phyloP scores from a whole-genome alignment of 768 basidiomycete genomes.

The Chiua virens region DNA sequence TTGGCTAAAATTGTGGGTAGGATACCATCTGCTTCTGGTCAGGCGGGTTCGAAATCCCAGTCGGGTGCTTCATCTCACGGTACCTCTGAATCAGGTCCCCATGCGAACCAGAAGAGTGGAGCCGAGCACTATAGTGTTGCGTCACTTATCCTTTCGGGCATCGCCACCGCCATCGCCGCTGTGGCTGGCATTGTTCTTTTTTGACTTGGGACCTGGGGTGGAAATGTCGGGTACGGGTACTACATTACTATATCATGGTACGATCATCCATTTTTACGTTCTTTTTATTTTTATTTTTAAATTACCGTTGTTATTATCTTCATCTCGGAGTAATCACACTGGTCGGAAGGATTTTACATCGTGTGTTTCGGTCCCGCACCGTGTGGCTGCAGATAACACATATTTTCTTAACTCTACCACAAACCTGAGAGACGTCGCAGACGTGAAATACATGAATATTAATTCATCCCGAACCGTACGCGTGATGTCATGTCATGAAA shows the following conservation, averaged over 20 bases:
- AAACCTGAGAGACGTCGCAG: neutral
- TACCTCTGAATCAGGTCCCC: slow-evolving; percentile 20
- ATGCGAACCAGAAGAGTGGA: slow-evolving; percentile 35
- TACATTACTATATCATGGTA: slow-evolving; percentile 12
- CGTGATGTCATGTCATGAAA: neutral
- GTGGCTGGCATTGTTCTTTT: slow-evolving; percentile 23
- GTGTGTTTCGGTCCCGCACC: neutral
- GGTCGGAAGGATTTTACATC: neutral
- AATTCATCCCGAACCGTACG: neutral
- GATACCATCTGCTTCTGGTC: neutral
- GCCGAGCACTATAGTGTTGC: slow-evolving; percentile 25
- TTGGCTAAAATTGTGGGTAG: slow-evolving; percentile 7
- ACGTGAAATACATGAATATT: slow-evolving; percentile 11
- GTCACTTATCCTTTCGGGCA: slow-evolving; percentile 23
- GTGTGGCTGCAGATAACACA: slow-evolving; percentile 1
- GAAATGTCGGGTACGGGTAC: slow-evolving; percentile 1
- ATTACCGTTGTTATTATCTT: neutral
- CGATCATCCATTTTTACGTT: slow-evolving; percentile 1
- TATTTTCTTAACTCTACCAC: slow-evolving; percentile 2
- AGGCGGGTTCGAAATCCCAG: slow-evolving; percentile 1
- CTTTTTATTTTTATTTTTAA: neutral
- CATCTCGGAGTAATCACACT: too few relatives aligned
- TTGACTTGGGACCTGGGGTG: slow-evolving; percentile 7
- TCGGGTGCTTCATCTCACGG: slow-evolving; percentile 9
- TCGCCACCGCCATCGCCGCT: slow-evolving; percentile 23